These are phyloP conservation scores for Paracamarosporium sp. DNA, from an alignment of 2,329 filamentous ascomycete genomes.

Conservation along the genomic window DNA sequence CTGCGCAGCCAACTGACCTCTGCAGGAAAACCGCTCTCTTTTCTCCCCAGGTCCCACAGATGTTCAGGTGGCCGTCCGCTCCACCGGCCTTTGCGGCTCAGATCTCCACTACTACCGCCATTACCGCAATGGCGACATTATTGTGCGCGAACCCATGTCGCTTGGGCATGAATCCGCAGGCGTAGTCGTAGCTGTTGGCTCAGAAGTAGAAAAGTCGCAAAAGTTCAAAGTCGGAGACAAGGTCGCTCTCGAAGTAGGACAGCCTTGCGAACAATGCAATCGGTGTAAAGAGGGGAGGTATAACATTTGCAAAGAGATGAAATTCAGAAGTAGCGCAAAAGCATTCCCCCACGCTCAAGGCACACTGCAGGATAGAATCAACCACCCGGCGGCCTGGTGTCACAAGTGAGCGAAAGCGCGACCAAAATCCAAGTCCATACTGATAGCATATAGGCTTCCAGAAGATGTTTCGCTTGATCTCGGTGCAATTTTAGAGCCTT, in stretches of 20 bases:
- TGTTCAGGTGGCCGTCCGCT: slow-evolving; percentile 69
- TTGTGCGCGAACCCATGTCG: slow-evolving; percentile 81
- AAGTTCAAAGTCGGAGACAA: slow-evolving; percentile 76
- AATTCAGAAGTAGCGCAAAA: slow-evolving; percentile 66
- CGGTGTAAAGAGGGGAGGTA: slow-evolving; percentile 64
- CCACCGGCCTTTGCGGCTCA: slow-evolving; percentile 74
- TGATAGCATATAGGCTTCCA: slow-evolving; percentile 51
- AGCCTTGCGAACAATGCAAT: slow-evolving; percentile 74
- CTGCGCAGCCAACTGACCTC: slow-evolving; percentile 14
- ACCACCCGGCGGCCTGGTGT: slow-evolving; percentile 67
- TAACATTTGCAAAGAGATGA: slow-evolving; percentile 67
- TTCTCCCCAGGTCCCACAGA: slow-evolving; percentile 58
- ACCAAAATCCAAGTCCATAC: neutral
- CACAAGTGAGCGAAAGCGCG: slow-evolving; percentile 51
- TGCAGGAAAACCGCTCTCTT: slow-evolving; percentile 61
- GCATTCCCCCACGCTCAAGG: slow-evolving; percentile 68
- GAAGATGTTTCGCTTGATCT: slow-evolving; percentile 60
- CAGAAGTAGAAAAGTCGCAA: slow-evolving; percentile 57
- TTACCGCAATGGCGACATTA: slow-evolving; percentile 85
- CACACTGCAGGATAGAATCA: slow-evolving; percentile 68
- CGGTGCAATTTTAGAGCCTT: slow-evolving; percentile 66
- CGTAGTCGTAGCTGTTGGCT: slow-evolving; percentile 74
- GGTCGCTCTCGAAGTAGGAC: slow-evolving; percentile 90
- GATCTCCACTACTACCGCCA: slow-evolving; percentile 87
- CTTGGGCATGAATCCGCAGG: slow-evolving; percentile 82